A percentile compares a stretch with the other conserved stretches of the same genome.
phyloP scores from a whole-genome alignment of 176 grass and related monocot species.

The Phragmites australis region DNA sequence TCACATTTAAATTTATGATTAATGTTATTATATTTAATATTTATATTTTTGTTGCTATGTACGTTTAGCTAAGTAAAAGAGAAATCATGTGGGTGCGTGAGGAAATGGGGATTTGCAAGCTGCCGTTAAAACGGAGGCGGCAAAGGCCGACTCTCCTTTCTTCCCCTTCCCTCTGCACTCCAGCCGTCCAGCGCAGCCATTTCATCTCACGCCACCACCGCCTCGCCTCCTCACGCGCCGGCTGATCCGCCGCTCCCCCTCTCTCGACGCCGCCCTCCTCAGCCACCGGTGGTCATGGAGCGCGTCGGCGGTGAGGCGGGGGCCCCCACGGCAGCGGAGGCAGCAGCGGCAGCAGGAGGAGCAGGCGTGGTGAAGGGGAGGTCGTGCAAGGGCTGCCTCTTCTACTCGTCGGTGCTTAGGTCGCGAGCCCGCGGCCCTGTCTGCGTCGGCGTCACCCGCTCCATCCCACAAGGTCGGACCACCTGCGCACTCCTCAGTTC shows the following conservation, averaged over 20 bases:
- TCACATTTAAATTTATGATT: no score
- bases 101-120: not conserved
- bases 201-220: not conserved
- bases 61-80: no score
- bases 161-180: not conserved
- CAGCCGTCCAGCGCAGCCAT: not conserved
- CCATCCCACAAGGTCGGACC: conserved; percentile 51
- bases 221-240: not conserved
- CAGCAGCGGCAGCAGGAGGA: conserved; percentile 7
- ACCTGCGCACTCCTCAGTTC: not conserved
- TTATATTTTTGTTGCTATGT: no score
- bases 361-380: conserved; percentile 46
- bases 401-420: conserved; percentile 77
- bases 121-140: not conserved
- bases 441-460: conserved; percentile 74
- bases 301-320: conserved; percentile 35
- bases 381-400: conserved; percentile 92
- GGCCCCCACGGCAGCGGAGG: not conserved
- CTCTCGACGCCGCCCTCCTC: not conserved
- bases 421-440: conserved; percentile 56
- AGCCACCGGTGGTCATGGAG: conserved; percentile 32
- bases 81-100: no score
- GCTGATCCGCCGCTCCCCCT: not conserved
- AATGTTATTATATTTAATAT: no score
- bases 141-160: not conserved